Evolutionary conservation across 1,284 basidiomycete species (phyloP), one percentile per base, ranked within the genome.

Genomic region (Trametes versicolor): DNA sequence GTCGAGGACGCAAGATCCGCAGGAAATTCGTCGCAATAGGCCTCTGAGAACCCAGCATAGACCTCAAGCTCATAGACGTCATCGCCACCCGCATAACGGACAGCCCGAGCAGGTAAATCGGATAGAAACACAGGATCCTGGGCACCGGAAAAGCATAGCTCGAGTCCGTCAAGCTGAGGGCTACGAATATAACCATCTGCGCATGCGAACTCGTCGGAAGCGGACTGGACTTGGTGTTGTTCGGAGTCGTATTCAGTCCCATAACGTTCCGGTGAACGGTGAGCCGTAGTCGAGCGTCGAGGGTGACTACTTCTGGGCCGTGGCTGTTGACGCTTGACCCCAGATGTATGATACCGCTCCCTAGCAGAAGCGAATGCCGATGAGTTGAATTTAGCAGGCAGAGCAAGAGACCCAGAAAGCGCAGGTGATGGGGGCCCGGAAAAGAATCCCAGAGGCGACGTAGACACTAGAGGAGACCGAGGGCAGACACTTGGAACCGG

Each of bases 361-460:
- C 41, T 17, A 7, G 41, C 3, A 7, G 17, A 17, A 17, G 6
- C 6, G 41, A n/a, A 17, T 43, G 19, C 17, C 41, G 41, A 19
- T 4, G n/a, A 27, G 19, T 47, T 4, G 19, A 12, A 15, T 8
- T 17, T 9, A 4, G 23, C 27, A 29, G 27, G 45, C 19, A 4
- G 45, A 48, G n/a, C 29, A n/a, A 29, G 21, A 10, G 15, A 13
- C 17, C 17, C 34, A 17, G 58, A 60, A 21, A 45, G 29, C 27
- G 43, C 50, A 47, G 58, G 58, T 29, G 58, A 60, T 19, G 51
- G 50, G 6, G 50, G 58, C 19, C 58, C 50, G 2, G 51, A 29
- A 4, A 47, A 9, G 27, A 60, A 23, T 17, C 39, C 50, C n/a
- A 45, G 27, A 21, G 49, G 49, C 43, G 57, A 43, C 9, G 17